A percentile compares a stretch with the other conserved stretches of the same genome.
Conservation (phyloP, 2,329 filamentous ascomycete species). For the Ilyonectria destructans region DNA sequence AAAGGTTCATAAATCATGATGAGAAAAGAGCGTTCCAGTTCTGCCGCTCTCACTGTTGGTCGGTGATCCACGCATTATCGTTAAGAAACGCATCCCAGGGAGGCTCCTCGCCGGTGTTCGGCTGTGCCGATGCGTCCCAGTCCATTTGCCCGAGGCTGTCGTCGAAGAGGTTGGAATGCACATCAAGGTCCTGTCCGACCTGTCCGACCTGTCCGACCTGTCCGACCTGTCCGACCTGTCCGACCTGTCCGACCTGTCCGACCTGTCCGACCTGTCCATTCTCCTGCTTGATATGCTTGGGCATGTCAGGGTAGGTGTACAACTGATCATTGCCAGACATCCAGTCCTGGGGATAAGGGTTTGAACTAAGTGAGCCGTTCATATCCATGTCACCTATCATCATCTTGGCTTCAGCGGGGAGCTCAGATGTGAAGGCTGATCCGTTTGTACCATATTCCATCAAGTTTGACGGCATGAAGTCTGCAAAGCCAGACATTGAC, state of each 20-base stretch:
- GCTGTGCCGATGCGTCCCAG: conserved; percentile 25
- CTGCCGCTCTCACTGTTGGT: conserved; percentile 33
- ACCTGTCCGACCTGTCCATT: no score
- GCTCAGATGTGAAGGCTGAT: conserved; percentile 61
- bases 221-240: no score
- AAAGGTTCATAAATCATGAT: conserved; percentile 37
- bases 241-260: no score
- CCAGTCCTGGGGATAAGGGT: conserved; percentile 37
- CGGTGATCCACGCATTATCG: conserved; percentile 46
- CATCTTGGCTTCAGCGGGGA: conserved; percentile 62
- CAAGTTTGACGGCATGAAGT: conserved; percentile 35
- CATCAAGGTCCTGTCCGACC: not conserved
- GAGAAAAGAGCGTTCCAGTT: conserved; percentile 1
- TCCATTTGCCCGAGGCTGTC: conserved; percentile 15
- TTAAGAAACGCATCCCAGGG: conserved; percentile 54
- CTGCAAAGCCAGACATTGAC: conserved; percentile 39
- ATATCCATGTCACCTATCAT: conserved; percentile 54
- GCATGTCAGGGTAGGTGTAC: conserved; percentile 22
- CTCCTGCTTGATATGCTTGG: conserved; percentile 17
- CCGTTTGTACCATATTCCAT: conserved; percentile 41
- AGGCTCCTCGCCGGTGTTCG: conserved; percentile 46
- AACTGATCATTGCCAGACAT: conserved; percentile 18
- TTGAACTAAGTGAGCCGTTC: conserved; percentile 44
- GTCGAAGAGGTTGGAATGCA: conserved; percentile 11
- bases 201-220: no score